Evolutionary conservation across 805 yeast species (phyloP).

Genomic region (Tetrapisispora taiwanensis): DNA sequence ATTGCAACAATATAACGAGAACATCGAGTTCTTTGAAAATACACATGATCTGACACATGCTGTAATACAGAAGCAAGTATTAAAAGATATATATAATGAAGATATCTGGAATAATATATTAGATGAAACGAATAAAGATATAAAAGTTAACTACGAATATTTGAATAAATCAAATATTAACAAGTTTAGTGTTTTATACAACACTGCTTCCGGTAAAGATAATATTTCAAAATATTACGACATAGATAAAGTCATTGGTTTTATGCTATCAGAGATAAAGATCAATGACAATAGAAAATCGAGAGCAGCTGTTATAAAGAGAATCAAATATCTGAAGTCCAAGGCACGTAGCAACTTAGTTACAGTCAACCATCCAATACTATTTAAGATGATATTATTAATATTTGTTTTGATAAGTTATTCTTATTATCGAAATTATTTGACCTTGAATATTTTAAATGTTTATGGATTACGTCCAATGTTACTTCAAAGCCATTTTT

Average conservation of each 20-base stretch:
- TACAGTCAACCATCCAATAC: not conserved
- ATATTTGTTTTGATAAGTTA: not conserved
- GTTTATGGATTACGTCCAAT: too few species aligned
- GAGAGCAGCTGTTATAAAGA: not conserved
- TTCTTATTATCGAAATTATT: not conserved
- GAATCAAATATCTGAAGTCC: not conserved
- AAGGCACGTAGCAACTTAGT: too few species aligned
- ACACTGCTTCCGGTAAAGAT: constrained; percentile 15
- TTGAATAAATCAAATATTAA: constrained; percentile 10
- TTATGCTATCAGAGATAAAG: constrained; percentile 13
- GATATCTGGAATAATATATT: constrained; percentile 15
- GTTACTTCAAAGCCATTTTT: too few species aligned
- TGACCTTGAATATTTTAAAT: not conserved
- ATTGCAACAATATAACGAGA: constrained; percentile 20
- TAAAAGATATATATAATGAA: constrained; percentile 9
- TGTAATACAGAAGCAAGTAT: constrained; percentile 33
- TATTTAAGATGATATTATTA: not conserved
- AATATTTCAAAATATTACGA: not conserved
- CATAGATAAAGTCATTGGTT: constrained; percentile 3
- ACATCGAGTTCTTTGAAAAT: constrained; percentile 22
- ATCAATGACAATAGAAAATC: constrained; percentile 8
- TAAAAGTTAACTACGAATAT: constrained; percentile 1
- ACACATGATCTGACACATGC: constrained; percentile 30
- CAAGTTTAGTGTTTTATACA: constrained; percentile 23
- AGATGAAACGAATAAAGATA: constrained; percentile 5